Evolutionary conservation across 345 rosid species (phyloP).

Genomic region (Citropsis articulata): DNA sequence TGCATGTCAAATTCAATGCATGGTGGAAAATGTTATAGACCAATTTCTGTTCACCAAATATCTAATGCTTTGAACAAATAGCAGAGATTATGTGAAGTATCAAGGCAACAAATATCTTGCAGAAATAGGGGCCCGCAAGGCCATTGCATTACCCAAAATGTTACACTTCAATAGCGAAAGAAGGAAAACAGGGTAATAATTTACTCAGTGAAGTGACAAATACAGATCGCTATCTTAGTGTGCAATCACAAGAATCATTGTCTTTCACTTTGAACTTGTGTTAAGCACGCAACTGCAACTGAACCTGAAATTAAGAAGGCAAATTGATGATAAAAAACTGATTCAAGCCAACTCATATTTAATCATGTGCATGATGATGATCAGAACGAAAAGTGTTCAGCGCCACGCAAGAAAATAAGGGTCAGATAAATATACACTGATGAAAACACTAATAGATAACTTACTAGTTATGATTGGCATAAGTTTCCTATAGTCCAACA

Average conservation of each 20-base stretch:
- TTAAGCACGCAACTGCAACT: not conserved
- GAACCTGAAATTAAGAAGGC: slow-evolving; percentile 18
- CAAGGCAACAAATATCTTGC: not conserved
- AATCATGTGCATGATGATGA: not conserved
- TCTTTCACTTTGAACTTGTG: not conserved
- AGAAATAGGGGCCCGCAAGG: not conserved
- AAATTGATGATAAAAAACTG: not conserved
- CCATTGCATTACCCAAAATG: not conserved
- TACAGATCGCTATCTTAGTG: not conserved
- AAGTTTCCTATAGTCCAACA: not conserved
- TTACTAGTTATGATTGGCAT: not conserved
- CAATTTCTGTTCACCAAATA: not conserved
- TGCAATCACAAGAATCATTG: not conserved
- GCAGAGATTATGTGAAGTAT: not conserved
- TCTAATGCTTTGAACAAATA: not conserved
- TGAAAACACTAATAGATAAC: not conserved
- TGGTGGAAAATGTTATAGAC: not conserved
- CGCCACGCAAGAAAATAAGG: not conserved
- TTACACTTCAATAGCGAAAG: not conserved
- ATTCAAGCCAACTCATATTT: not conserved
- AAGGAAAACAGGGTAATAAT: not conserved
- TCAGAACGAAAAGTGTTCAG: not conserved
- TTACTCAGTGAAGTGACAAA: not conserved
- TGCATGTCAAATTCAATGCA: not conserved
- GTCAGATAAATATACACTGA: not conserved